Conservation (phyloP, 805 yeast genomes). For the Lachancea sp. region DNA sequence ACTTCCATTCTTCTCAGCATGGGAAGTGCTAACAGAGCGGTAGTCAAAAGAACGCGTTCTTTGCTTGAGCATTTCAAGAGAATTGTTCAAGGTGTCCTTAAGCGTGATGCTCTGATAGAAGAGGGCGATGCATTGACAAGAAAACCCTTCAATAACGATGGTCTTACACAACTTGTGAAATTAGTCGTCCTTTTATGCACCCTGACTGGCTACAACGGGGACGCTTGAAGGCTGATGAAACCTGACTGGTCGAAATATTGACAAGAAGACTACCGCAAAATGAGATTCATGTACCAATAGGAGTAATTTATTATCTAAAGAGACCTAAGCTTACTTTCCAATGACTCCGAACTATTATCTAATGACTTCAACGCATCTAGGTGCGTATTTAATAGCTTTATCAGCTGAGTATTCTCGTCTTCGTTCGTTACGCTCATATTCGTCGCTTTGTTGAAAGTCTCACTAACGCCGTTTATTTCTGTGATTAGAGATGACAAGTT, state of each 20-base stretch:
- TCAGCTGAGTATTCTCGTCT: constrained; percentile 52
- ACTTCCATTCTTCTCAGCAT: constrained; percentile 61
- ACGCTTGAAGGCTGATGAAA: neutral
- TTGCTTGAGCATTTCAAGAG: constrained; percentile 48
- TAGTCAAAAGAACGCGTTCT: constrained; percentile 45
- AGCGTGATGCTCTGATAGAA: constrained; percentile 43
- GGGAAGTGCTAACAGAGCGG: constrained; percentile 66
- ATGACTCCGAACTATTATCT: constrained; percentile 60
- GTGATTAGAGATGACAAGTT: constrained; percentile 69
- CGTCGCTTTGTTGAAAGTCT: constrained; percentile 63
- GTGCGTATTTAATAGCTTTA: constrained; percentile 79
- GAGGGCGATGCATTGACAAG: constrained; percentile 23
- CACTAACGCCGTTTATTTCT: constrained; percentile 80
- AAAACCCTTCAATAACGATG: constrained; percentile 28
- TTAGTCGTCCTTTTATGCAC: constrained; percentile 49
- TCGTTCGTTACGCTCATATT: constrained; percentile 30
- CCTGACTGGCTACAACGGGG: constrained; percentile 38
- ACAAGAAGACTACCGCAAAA: too few species aligned
- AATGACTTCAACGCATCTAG: constrained; percentile 84
- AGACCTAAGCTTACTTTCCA: constrained; percentile 58
- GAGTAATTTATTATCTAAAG: constrained; percentile 6
- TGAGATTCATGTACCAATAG: neutral
- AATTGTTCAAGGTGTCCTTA: constrained; percentile 55
- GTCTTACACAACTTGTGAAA: constrained; percentile 48
- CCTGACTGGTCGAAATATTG: too few species aligned